These are phyloP conservation scores for Mycoemilia scoparia DNA, from an alignment of 192 early-diverging fungal species.

Conservation along the genomic window DNA sequence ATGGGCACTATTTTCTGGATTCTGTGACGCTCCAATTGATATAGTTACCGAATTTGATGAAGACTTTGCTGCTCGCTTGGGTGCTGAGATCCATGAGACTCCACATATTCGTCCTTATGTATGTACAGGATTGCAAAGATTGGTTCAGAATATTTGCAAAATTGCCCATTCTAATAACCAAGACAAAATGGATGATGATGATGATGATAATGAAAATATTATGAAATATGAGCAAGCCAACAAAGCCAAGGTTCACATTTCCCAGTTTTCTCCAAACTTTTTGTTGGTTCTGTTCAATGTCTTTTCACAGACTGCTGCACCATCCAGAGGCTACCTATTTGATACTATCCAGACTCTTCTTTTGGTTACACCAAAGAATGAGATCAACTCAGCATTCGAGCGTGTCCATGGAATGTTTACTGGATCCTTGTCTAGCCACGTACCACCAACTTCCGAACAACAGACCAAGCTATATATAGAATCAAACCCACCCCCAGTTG, in stretches of 20 bases:
- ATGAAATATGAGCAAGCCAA: slow-evolving; percentile 33
- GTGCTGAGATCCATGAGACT: slow-evolving; percentile 51
- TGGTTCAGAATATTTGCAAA: slow-evolving; percentile 29
- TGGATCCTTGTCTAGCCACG: slow-evolving; percentile 36
- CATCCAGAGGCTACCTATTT: slow-evolving; percentile 42
- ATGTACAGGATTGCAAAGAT: slow-evolving; percentile 47
- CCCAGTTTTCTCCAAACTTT: slow-evolving; percentile 48
- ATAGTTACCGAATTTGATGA: slow-evolving; percentile 38
- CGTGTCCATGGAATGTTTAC: slow-evolving; percentile 39
- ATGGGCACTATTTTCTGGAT: slow-evolving; percentile 69
- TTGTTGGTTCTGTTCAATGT: slow-evolving; percentile 64
- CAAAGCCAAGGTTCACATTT: slow-evolving; percentile 37
- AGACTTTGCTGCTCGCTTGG: slow-evolving; percentile 50
- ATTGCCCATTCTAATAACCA: slow-evolving; percentile 7
- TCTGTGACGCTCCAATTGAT: slow-evolving; percentile 73
- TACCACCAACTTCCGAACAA: slow-evolving; percentile 29
- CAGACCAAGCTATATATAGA: slow-evolving; percentile 26
- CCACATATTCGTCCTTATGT: slow-evolving; percentile 62
- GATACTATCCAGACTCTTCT: slow-evolving; percentile 52
- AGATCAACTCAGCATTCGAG: slow-evolving; percentile 45
- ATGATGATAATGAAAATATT: background rate
- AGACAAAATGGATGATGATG: slow-evolving; percentile 24
- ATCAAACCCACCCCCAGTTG: slow-evolving; percentile 41
- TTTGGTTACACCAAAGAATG: slow-evolving; percentile 34
- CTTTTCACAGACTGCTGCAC: slow-evolving; percentile 43